phyloP scores from a whole-genome alignment of 768 basidiomycete species.

The Neoboletus brunneissimus region DNA sequence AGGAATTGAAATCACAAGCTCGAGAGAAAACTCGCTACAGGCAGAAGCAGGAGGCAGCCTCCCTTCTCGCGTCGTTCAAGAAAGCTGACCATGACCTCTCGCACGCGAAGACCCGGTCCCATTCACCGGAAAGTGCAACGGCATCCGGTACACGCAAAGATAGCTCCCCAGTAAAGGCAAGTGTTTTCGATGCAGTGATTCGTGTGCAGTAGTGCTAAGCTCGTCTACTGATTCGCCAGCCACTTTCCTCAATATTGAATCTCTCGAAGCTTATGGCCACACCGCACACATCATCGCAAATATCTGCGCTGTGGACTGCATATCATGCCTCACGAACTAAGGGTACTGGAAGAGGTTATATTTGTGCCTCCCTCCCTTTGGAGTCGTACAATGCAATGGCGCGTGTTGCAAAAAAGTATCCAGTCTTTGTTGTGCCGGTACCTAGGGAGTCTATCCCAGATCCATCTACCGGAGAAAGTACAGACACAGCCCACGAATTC shows the following conservation, averaged over 20 bases:
- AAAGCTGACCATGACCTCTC: conserved; percentile 11
- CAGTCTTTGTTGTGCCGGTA: conserved; percentile 80
- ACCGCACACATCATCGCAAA: conserved; percentile 68
- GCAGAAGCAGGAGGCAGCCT: conserved; percentile 23
- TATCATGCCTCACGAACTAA: conserved; percentile 82
- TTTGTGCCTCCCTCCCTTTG: conserved; percentile 80
- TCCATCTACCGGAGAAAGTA: conserved; percentile 32
- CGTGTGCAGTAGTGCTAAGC: background rate
- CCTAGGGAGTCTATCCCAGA: conserved; percentile 44
- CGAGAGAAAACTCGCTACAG: conserved; percentile 33
- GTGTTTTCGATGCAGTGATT: conserved; percentile 13
- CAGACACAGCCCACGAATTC: conserved; percentile 61
- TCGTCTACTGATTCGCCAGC: conserved; percentile 43
- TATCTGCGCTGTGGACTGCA: conserved; percentile 83
- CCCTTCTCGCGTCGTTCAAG: conserved; percentile 13
- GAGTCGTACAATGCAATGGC: conserved; percentile 73
- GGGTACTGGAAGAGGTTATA: conserved; percentile 78
- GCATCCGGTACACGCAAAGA: conserved; percentile 46
- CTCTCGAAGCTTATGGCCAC: conserved; percentile 61
- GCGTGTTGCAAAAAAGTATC: conserved; percentile 58
- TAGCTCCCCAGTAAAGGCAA: conserved; percentile 64
- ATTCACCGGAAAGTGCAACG: conserved; percentile 4
- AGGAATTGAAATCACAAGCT: conserved; percentile 32
- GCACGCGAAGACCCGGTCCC: conserved; percentile 4
- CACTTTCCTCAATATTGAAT: conserved; percentile 79